Base-by-base conservation (phyloP, 805 yeast genomes). In the Pichia californica region DNA sequence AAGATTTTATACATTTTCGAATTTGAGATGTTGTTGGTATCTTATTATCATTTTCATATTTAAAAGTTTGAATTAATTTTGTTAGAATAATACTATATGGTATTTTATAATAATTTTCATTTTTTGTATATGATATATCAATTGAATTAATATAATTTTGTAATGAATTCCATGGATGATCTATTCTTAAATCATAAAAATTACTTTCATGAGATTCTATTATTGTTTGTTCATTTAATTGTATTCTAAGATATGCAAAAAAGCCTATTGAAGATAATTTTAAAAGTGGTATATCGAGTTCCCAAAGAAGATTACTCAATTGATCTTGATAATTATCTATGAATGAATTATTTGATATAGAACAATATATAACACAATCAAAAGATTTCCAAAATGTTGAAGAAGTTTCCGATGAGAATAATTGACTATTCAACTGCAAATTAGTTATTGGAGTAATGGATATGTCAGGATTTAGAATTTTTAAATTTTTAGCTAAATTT, bases 111-210 rank as follows among this genome's bases (percentile, higher is more conserved):
- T 73, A 69, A 5, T 54, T 49, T n/a, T 64, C 64, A 32, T 69
- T 74, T 37, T 69, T 72, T 31, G 81, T 46, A 0, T 48, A 26
- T 1, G 67, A 66, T 11, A 83, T 50, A 43, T 80, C 77, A 36
- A 79, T 65, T 1, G 74, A 59, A 38, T 77, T 74, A 14, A 74
- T 68, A 50, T 70, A 78, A 0, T 61, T 63, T 30, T 61, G 59
- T 7, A 88, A 61, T 51, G 84, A 88, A 1, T 69, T 63, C 96
- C 96, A 91, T 1, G 93, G 85, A 3, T 40, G 34, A 46, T 78
- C 81, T 2, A 88, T 61, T 40, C 95, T 64, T 45, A 88, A 62
- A 53, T 87, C 95, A 21, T 71, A 76, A 2, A 80, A 55, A 8
- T 74, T 66, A 4, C 15, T 65, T 28, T 57, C 79, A 58, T 88